Evolutionary conservation across 352 stramenopile species (phyloP).

Genomic region (Globisporangium alternatum): DNA sequence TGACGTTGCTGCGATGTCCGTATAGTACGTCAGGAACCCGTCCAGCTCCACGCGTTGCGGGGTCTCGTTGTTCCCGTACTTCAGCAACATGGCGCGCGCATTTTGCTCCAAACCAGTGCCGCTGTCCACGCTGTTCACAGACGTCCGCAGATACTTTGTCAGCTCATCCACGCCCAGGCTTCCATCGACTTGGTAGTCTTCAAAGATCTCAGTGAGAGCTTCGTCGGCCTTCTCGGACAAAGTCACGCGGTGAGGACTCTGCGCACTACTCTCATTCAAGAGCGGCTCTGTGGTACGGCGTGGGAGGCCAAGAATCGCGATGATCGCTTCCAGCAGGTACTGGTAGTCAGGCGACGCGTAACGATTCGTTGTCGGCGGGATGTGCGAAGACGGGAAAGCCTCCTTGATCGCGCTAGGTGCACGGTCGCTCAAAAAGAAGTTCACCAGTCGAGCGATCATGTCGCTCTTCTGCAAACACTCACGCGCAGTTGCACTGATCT

Average conservation of each 20-base stretch:
- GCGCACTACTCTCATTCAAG: constrained; percentile 57
- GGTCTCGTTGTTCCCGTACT: constrained; percentile 57
- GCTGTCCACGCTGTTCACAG: constrained; percentile 49
- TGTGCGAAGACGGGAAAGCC: constrained; percentile 63
- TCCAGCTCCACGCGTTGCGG: constrained; percentile 57
- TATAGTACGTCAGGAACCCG: constrained; percentile 83
- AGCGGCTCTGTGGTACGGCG: constrained; percentile 59
- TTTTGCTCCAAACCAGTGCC: constrained; percentile 63
- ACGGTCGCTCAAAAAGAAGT: constrained; percentile 81
- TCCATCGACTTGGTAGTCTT: constrained; percentile 51
- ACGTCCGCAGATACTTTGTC: constrained; percentile 65
- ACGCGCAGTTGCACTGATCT: constrained; percentile 50
- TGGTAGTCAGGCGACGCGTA: constrained; percentile 86
- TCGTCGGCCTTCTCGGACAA: constrained; percentile 72
- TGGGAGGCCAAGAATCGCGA: constrained; percentile 76
- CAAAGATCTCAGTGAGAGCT: constrained; percentile 74
- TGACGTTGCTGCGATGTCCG: constrained; percentile 65
- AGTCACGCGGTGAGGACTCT: constrained; percentile 67
- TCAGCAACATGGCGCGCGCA: constrained; percentile 55
- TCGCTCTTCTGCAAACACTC: constrained; percentile 50
- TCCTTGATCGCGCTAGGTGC: constrained; percentile 58
- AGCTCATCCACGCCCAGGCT: constrained; percentile 57
- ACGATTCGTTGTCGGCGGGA: constrained; percentile 33
- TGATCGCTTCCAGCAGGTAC: constrained; percentile 86
- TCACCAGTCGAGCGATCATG: constrained; percentile 78